Percentiles rank a stretch among this genome's conserved stretches.
Evolutionary conservation across 164 flowering plant genomes (phyloP).

Genomic region (Vitis labrusca): DNA sequence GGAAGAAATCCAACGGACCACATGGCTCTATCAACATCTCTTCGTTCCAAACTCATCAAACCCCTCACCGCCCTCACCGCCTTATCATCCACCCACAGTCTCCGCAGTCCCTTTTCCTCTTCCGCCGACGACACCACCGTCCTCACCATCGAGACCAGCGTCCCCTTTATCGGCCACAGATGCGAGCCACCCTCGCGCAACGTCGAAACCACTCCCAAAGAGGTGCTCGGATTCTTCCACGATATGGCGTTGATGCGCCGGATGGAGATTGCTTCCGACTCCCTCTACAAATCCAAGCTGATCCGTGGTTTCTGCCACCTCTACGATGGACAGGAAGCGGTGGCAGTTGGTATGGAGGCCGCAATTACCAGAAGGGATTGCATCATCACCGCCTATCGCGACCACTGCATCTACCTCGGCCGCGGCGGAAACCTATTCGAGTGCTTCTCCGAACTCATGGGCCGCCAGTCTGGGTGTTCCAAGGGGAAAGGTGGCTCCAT

Average conservation of each 20-base stretch:
- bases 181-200: conserved; percentile 80
- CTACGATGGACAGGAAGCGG: conserved; percentile 98
- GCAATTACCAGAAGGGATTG: conserved; percentile 80
- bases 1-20: no score
- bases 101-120: conserved; percentile 32
- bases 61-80: conserved; percentile 25
- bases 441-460: conserved; percentile 84
- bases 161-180: conserved; percentile 76
- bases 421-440: conserved; percentile 81
- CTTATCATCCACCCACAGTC: conserved; percentile 8
- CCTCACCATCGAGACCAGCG: conserved; percentile 69
- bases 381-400: conserved; percentile 92
- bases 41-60: conserved; percentile 28
- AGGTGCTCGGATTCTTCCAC: conserved; percentile 76
- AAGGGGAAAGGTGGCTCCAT: conserved; percentile 95
- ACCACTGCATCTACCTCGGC: conserved; percentile 78
- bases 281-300: conserved; percentile 90
- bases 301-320: conserved; percentile 97
- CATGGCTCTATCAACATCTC: conserved; percentile 45
- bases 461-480: conserved; percentile 74
- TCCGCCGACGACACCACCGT: conserved; percentile 26
- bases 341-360: conserved; percentile 92
- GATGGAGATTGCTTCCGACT: conserved; percentile 95
- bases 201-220: conserved; percentile 62
- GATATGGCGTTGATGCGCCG: conserved; percentile 88